phyloP scores from a whole-genome alignment of 306 rosid genomes.

The Pueraria montana region DNA sequence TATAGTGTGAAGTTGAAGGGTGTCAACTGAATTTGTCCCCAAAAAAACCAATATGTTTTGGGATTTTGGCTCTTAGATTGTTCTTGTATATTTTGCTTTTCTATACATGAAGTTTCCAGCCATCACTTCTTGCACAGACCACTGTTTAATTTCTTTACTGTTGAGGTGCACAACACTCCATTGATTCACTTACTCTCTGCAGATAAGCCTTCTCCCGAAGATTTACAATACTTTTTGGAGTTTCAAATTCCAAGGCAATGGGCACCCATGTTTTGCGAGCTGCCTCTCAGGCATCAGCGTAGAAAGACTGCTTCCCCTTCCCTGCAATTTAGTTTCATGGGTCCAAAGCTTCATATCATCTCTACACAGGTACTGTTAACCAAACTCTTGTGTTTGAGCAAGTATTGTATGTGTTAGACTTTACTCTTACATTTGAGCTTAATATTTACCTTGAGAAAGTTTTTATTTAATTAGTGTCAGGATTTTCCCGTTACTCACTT shows the following conservation, averaged over 20 bases:
- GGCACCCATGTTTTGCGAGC: slow-evolving; percentile 97
- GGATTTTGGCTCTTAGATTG: neutral
- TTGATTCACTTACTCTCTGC: slow-evolving; percentile 48
- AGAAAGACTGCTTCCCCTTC: slow-evolving; percentile 71
- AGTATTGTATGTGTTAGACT: slow-evolving; percentile 33
- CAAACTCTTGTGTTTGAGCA: slow-evolving; percentile 37
- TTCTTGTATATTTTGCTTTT: slow-evolving; percentile 11
- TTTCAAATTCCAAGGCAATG: slow-evolving; percentile 98
- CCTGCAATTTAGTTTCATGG: slow-evolving; percentile 81
- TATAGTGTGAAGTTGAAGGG: slow-evolving; percentile 8
- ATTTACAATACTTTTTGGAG: slow-evolving; percentile 91
- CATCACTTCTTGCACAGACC: slow-evolving; percentile 26
- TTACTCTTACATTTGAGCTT: slow-evolving; percentile 14
- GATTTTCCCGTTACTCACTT: slow-evolving; percentile 13
- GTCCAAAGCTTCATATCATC: slow-evolving; percentile 74
- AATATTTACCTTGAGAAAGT: slow-evolving; percentile 16
- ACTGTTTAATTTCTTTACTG: slow-evolving; percentile 16
- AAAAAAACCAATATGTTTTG: slow-evolving; percentile 4
- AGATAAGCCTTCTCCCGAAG: slow-evolving; percentile 91
- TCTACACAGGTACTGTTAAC: slow-evolving; percentile 72
- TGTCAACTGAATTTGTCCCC: neutral
- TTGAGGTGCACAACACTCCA: slow-evolving; percentile 11
- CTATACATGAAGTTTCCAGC: slow-evolving; percentile 12
- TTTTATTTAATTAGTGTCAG: neutral
- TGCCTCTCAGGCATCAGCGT: slow-evolving; percentile 87